A percentile compares a stretch with the other conserved stretches of the same genome.
Evolutionary conservation across 768 basidiomycete genomes (phyloP).

Genomic region (Boletus rufocinnamomeus): DNA sequence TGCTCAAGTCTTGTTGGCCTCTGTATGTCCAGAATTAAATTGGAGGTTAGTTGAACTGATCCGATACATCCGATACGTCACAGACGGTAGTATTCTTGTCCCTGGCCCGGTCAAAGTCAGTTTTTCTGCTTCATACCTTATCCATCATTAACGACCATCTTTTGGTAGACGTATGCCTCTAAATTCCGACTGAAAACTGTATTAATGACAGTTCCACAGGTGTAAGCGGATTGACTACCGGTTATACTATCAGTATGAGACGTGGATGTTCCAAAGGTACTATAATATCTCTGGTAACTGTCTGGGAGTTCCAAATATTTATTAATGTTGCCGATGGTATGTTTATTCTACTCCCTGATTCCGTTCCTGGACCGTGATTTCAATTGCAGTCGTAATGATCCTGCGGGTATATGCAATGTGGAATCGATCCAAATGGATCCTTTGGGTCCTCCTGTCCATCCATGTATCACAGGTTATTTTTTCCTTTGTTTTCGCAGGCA

Average conservation of each 20-base stretch:
- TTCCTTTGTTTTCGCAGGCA: not conserved
- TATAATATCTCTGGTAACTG: not conserved
- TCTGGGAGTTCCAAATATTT: constrained; percentile 1
- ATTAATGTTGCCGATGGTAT: constrained; percentile 1
- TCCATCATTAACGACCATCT: too few relatives aligned
- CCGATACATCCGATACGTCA: too few relatives aligned
- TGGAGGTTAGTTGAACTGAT: too few relatives aligned
- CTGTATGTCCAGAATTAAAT: too few relatives aligned
- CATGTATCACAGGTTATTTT: not conserved
- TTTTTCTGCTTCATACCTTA: too few relatives aligned
- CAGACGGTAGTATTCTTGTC: too few relatives aligned
- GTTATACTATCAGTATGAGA: not conserved
- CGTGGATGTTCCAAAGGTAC: not conserved
- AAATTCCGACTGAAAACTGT: too few relatives aligned
- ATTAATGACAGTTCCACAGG: not conserved
- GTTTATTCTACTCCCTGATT: not conserved
- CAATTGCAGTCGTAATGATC: not conserved
- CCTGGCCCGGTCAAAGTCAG: too few relatives aligned
- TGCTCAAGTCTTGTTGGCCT: too few relatives aligned
- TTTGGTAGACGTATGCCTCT: too few relatives aligned
- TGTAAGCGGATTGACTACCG: not conserved
- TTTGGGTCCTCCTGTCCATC: not conserved
- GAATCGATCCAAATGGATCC: not conserved
- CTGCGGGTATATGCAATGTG: not conserved
- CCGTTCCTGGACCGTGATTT: not conserved